phyloP scores from a whole-genome alignment of 73 alveolate species.

The Uronychia setigera region DNA sequence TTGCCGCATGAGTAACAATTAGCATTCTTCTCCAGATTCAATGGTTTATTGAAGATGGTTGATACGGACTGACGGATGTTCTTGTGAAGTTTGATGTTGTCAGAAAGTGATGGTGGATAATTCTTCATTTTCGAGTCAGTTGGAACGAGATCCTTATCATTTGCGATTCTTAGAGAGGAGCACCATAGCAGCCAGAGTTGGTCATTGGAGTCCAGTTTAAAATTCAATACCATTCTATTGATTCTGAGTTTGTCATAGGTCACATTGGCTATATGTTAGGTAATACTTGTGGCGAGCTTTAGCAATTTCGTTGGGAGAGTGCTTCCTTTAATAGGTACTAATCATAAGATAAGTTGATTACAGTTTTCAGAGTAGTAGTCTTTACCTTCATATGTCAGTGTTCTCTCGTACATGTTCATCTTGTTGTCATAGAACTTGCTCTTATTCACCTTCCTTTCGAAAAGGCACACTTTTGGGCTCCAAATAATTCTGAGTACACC shows the following conservation, averaged over 20 bases:
- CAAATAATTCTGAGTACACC: constrained; percentile 76
- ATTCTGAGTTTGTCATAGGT: constrained; percentile 85
- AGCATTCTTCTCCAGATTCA: constrained; percentile 55
- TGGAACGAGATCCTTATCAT: constrained; percentile 8
- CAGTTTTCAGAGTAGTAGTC: constrained; percentile 78
- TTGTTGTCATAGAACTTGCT: constrained; percentile 72
- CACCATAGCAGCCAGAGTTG: constrained; percentile 85
- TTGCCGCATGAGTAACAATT: constrained; percentile 62
- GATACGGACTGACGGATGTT: neutral
- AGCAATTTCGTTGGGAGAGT: constrained; percentile 70
- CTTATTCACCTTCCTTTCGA: constrained; percentile 85
- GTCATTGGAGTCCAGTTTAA: constrained; percentile 77
- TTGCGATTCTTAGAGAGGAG: constrained; percentile 73
- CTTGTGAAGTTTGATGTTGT: neutral
- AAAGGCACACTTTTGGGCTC: constrained; percentile 93
- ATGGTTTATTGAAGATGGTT: constrained; percentile 35
- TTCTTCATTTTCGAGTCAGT: neutral
- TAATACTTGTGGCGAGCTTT: constrained; percentile 75
- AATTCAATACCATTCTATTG: constrained; percentile 84
- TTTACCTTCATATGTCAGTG: constrained; percentile 93
- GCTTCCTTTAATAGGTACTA: constrained; percentile 77
- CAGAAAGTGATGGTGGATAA: neutral
- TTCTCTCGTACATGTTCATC: constrained; percentile 91
- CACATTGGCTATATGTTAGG: constrained; percentile 83
- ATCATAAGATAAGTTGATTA: neutral